These are phyloP conservation scores for Gymnopilus dilepis DNA, from an alignment of 768 basidiomycete genomes.

Conservation along the genomic window DNA sequence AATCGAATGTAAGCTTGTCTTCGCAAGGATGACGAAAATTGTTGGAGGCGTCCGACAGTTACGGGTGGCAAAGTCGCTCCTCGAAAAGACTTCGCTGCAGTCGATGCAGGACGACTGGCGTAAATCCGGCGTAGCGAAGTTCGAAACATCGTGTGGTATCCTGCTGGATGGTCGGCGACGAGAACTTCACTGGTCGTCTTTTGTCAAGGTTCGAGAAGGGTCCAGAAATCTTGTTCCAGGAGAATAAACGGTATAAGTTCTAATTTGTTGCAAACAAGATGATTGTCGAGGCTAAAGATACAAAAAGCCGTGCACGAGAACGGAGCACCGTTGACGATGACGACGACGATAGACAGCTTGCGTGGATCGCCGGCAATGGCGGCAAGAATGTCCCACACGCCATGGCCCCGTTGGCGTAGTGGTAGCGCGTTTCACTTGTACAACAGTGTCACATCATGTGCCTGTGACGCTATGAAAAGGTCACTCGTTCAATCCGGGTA, in stretches of 20 bases:
- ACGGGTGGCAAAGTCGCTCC: neutral
- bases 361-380: neutral
- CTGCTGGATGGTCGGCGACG: no score
- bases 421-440: slow-evolving; percentile 52
- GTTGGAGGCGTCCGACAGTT: neutral
- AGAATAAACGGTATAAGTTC: no score
- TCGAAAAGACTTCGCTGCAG: neutral
- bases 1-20: slow-evolving; percentile 11
- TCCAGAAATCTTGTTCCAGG: no score
- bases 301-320: no score
- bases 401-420: slow-evolving; percentile 44
- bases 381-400: neutral
- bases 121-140: neutral
- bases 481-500: slow-evolving; percentile 53
- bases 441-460: neutral
- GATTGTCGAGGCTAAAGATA: no score
- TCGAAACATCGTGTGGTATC: neutral
- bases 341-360: neutral
- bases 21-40: slow-evolving; percentile 6
- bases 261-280: no score
- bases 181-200: no score
- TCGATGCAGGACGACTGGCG: neutral
- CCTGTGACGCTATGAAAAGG: slow-evolving; percentile 38
- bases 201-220: no score
- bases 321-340: neutral